Conservation (phyloP, 495 filamentous ascomycete species). For the Thermochaetoides thermophila region DNA sequence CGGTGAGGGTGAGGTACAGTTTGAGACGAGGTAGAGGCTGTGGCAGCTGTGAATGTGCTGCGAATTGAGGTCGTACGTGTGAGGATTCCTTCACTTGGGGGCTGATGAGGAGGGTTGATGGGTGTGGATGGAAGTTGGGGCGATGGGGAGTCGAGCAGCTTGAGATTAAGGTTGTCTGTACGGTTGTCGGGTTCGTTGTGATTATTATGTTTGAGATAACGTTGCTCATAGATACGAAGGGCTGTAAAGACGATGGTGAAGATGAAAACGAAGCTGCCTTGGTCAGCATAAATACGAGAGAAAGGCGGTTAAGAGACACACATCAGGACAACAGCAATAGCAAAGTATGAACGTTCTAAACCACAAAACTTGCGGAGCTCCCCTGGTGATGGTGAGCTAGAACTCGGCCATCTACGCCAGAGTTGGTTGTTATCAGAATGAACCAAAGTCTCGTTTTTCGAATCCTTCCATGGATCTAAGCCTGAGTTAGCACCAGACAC, state of each 20-base stretch:
- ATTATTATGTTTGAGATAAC: constrained; percentile 13
- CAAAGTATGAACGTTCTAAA: constrained; percentile 21
- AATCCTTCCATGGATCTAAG: neutral
- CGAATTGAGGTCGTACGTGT: constrained; percentile 20
- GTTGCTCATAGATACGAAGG: constrained; percentile 19
- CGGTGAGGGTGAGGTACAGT: neutral
- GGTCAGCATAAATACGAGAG: neutral
- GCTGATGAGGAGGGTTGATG: constrained; percentile 1
- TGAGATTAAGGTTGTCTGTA: constrained; percentile 14
- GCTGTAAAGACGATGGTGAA: constrained; percentile 17
- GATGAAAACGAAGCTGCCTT: constrained; percentile 23
- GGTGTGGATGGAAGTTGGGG: constrained; percentile 1
- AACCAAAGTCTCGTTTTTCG: too few relatives aligned
- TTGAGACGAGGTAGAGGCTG: constrained; percentile 3
- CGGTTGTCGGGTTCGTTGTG: constrained; percentile 13
- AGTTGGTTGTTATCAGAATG: constrained; percentile 3
- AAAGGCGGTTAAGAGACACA: constrained; percentile 6
- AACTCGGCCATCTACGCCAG: constrained; percentile 9
- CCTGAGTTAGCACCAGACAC: neutral
- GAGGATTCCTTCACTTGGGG: constrained; percentile 20
- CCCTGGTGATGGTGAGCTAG: too few relatives aligned
- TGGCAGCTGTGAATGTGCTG: constrained; percentile 14
- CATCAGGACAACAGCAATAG: constrained; percentile 19
- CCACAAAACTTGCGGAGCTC: constrained; percentile 22
- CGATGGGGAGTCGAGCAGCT: constrained; percentile 7